phyloP scores from a whole-genome alignment of 805 yeast species.

The Wickerhamomyces canadensis region DNA sequence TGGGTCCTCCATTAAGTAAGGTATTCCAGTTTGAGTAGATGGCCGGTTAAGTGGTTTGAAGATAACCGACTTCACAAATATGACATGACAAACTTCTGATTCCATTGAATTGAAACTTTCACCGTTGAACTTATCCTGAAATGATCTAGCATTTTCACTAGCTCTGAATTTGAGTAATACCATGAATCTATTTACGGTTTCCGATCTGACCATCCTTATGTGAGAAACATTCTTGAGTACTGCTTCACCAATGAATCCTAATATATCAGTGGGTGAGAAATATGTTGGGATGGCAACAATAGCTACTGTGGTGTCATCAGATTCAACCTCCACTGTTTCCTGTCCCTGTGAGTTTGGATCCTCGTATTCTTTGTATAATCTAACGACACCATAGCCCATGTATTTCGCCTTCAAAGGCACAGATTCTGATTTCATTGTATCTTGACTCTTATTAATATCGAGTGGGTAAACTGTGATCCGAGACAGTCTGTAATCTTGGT shows the following conservation, averaged over 20 bases:
- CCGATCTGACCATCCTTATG: conserved; percentile 64
- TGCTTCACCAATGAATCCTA: conserved; percentile 73
- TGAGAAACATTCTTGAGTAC: conserved; percentile 55
- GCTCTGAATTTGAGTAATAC: conserved; percentile 71
- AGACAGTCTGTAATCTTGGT: conserved; percentile 26
- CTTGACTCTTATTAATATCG: conserved; percentile 8
- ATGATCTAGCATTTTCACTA: conserved; percentile 49
- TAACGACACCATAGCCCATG: conserved; percentile 69
- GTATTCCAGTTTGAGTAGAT: conserved; percentile 36
- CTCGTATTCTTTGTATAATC: conserved; percentile 52
- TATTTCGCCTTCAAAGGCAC: conserved; percentile 40
- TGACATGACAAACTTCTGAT: conserved; percentile 77
- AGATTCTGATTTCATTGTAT: background rate
- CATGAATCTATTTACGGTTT: conserved; percentile 63
- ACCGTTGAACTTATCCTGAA: conserved; percentile 65
- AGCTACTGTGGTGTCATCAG: conserved; percentile 65
- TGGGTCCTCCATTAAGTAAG: conserved; percentile 69
- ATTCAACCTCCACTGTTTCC: conserved; percentile 27
- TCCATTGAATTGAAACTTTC: conserved; percentile 80
- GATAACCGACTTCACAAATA: conserved; percentile 46
- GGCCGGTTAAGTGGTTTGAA: conserved; percentile 20
- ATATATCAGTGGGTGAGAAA: conserved; percentile 75
- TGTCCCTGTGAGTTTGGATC: conserved; percentile 16
- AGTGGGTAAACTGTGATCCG: conserved; percentile 26
- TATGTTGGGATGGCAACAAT: conserved; percentile 85